phyloP scores from a whole-genome alignment of 2,329 filamentous ascomycete species.

The Monosporascus cannonballus region DNA sequence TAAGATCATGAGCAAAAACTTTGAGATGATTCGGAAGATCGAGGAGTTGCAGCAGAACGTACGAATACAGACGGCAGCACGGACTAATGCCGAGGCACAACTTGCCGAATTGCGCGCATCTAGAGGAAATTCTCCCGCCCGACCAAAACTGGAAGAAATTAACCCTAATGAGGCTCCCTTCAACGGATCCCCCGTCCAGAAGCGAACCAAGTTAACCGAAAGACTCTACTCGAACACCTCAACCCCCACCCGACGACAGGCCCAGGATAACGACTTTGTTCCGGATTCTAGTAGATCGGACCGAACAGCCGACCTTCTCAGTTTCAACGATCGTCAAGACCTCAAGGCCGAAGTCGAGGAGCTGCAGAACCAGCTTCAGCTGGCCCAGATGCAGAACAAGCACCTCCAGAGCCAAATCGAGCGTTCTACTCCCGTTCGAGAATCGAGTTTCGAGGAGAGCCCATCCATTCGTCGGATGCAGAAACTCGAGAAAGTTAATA shows the following conservation, averaged over 20 bases:
- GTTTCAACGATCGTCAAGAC: constrained; percentile 85
- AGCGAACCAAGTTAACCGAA: constrained; percentile 46
- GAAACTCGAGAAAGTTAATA: constrained; percentile 89
- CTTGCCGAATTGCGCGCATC: constrained; percentile 70
- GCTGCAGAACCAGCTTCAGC: constrained; percentile 87
- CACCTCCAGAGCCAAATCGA: constrained; percentile 87
- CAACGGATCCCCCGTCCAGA: constrained; percentile 68
- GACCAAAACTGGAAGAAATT: constrained; percentile 80
- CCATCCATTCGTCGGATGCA: constrained; percentile 76
- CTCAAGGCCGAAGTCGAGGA: constrained; percentile 85
- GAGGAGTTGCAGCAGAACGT: constrained; percentile 86
- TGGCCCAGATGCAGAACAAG: constrained; percentile 91
- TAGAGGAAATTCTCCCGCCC: constrained; percentile 64
- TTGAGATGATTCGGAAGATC: constrained; percentile 79
- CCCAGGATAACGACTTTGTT: constrained; percentile 54
- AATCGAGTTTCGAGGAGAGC: constrained; percentile 64
- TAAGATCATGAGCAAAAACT: constrained; percentile 66
- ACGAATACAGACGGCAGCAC: constrained; percentile 74
- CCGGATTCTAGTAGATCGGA: constrained; percentile 81
- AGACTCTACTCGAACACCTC: constrained; percentile 66
- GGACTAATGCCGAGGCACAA: constrained; percentile 76
- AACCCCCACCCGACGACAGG: constrained; percentile 69
- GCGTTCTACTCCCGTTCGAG: constrained; percentile 55
- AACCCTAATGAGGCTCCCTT: constrained; percentile 73
- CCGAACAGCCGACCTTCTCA: constrained; percentile 73